A percentile compares a stretch with the other conserved stretches of the same genome.
Conservation (phyloP, 2,329 filamentous ascomycete species). For the Phoma sp. region DNA sequence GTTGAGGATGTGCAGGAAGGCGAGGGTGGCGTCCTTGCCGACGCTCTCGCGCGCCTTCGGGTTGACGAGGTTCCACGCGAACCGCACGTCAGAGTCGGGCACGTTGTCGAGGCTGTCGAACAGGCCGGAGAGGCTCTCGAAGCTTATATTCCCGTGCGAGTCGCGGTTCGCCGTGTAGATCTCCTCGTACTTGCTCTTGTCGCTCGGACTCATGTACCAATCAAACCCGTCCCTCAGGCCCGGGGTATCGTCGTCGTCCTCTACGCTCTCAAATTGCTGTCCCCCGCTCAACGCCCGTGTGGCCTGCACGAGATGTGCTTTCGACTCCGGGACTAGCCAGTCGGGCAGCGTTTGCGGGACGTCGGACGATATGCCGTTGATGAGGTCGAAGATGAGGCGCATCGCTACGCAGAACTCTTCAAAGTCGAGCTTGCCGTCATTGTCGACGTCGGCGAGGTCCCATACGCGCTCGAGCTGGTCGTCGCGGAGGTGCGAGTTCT, state of each 20-base stretch:
- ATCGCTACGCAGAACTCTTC: slow-evolving; percentile 99
- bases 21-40: slow-evolving; percentile 92
- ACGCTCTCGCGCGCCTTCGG: slow-evolving; percentile 82
- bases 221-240: slow-evolving; percentile 97
- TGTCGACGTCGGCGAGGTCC: slow-evolving; percentile 97
- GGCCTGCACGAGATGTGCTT: slow-evolving; percentile 53
- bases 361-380: slow-evolving; percentile 86
- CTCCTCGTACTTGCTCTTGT: slow-evolving; percentile 94
- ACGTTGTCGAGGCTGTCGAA: slow-evolving; percentile 76
- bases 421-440: slow-evolving; percentile 96
- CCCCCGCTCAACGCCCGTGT: slow-evolving; percentile 66
- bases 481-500: slow-evolving; percentile 75
- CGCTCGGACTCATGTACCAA: slow-evolving; percentile 96
- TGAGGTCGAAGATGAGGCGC: slow-evolving; percentile 94
- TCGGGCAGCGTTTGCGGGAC: slow-evolving; percentile 88
- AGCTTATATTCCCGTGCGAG: slow-evolving; percentile 78
- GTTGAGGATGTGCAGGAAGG: slow-evolving; percentile 96
- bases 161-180: slow-evolving; percentile 95
- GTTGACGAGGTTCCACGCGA: slow-evolving; percentile 97
- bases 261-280: slow-evolving; percentile 84
- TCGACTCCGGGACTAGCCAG: slow-evolving; percentile 93
- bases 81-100: slow-evolving; percentile 80
- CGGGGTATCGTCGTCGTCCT: slow-evolving; percentile 77
- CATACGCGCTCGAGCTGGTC: slow-evolving; percentile 95
- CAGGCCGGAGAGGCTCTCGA: slow-evolving; percentile 79